Evolutionary conservation across 352 stramenopile species (phyloP).

Genomic region (Plasmopara muralis): DNA sequence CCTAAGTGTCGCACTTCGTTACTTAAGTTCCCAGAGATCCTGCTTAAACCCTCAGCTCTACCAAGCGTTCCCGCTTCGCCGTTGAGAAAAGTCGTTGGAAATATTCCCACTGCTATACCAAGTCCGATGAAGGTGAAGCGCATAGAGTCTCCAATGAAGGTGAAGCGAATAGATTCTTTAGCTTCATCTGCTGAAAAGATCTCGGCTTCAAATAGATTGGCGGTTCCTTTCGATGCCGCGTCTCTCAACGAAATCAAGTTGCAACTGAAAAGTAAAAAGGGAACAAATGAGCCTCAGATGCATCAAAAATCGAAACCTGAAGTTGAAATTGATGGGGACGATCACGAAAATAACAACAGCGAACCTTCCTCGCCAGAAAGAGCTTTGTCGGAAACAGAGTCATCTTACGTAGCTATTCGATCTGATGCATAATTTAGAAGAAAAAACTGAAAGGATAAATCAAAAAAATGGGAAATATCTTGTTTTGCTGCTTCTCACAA

Average conservation of each 20-base stretch:
- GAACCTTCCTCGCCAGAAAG: constrained; percentile 33
- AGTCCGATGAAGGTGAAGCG: constrained; percentile 30
- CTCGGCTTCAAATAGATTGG: constrained; percentile 2
- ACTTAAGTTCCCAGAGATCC: constrained; percentile 37
- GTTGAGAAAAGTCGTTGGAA: constrained; percentile 22
- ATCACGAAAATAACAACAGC: constrained; percentile 40
- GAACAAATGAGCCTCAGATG: constrained; percentile 8
- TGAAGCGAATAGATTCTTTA: constrained; percentile 11
- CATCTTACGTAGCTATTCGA: too few relatives aligned
- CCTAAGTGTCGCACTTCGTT: constrained; percentile 14
- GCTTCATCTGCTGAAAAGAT: constrained; percentile 29
- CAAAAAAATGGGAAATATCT: too few relatives aligned
- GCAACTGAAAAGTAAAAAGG: constrained; percentile 50
- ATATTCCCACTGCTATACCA: constrained; percentile 12
- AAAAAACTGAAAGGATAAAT: too few relatives aligned
- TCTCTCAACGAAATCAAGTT: constrained; percentile 56
- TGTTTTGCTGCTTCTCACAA: too few relatives aligned
- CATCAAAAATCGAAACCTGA: constrained; percentile 14
- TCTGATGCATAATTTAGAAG: too few relatives aligned
- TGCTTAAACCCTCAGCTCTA: constrained; percentile 24
- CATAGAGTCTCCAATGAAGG: constrained; percentile 23
- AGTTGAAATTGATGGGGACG: constrained; percentile 16
- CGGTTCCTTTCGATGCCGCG: constrained; percentile 43
- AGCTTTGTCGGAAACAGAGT: constrained; percentile 9
- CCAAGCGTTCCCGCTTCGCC: constrained; percentile 12